These are phyloP conservation scores for Annulohypoxylon bovei DNA, from an alignment of 495 filamentous ascomycete species.

Conservation along the genomic window DNA sequence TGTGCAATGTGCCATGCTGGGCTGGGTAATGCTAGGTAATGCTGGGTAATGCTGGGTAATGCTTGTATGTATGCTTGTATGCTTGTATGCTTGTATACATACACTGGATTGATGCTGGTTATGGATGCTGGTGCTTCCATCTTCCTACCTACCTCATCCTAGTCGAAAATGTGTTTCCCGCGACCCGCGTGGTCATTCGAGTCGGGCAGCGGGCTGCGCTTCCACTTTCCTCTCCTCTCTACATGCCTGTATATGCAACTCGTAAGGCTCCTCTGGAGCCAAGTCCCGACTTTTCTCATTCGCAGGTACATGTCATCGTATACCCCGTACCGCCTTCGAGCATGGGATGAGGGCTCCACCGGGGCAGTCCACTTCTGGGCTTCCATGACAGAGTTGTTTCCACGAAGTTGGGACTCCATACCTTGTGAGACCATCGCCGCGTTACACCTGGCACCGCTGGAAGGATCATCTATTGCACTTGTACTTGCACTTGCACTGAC, in stretches of 20 bases:
- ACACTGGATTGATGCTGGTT: background rate
- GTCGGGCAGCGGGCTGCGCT: slow-evolving; percentile 43
- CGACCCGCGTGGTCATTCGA: slow-evolving; percentile 44
- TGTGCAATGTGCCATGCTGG: background rate
- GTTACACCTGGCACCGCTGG: slow-evolving; percentile 50
- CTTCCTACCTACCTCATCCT: slow-evolving; percentile 25
- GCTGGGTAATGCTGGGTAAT: no score
- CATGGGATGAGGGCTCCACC: slow-evolving; percentile 47
- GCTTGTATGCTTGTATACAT: background rate
- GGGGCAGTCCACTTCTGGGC: slow-evolving; percentile 43
- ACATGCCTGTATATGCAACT: slow-evolving; percentile 24
- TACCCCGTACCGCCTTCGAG: slow-evolving; percentile 42
- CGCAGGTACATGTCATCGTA: slow-evolving; percentile 46
- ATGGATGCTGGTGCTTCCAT: slow-evolving; percentile 6
- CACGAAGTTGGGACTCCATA: slow-evolving; percentile 50
- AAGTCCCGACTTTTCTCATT: slow-evolving; percentile 44
- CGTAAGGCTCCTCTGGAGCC: slow-evolving; percentile 45
- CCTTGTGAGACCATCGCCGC: slow-evolving; percentile 50
- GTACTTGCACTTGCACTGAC: slow-evolving; percentile 36
- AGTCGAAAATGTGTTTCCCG: slow-evolving; percentile 27
- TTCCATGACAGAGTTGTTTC: slow-evolving; percentile 46
- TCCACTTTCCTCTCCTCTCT: slow-evolving; percentile 7
- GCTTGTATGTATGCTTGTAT: no score
- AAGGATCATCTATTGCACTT: slow-evolving; percentile 48
- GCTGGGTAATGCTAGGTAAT: no score